Conservation (phyloP, 805 yeast species). For the Kuraishia hungarica region DNA sequence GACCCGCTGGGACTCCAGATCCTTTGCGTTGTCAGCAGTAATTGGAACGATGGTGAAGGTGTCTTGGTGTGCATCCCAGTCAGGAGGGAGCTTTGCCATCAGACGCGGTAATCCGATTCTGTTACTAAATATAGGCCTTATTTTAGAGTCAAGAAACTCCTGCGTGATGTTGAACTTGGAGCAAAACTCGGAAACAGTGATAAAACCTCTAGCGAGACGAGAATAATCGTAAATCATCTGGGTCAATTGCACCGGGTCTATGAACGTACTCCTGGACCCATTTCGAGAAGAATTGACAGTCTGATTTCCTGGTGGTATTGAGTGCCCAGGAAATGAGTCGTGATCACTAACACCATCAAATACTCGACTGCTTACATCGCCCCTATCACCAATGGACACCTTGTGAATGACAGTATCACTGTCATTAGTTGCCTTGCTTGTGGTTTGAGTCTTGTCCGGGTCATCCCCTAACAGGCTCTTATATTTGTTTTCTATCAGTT, state of each 20-base stretch:
- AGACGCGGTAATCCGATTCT: constrained; percentile 1
- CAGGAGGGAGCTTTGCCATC: constrained; percentile 2
- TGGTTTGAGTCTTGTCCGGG: background rate
- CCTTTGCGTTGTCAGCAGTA: background rate
- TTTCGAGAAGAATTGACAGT: background rate
- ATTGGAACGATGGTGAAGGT: background rate
- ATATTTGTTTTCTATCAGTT: background rate
- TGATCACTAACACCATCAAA: background rate
- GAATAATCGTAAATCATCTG: background rate
- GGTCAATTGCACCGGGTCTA: background rate
- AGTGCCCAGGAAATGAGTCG: too few relatives aligned
- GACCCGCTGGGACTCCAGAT: background rate
- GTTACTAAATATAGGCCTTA: background rate
- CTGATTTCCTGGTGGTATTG: background rate
- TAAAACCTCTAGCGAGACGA: background rate
- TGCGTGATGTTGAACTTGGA: background rate
- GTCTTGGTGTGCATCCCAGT: constrained; percentile 1
- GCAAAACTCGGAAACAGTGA: background rate
- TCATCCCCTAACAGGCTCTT: background rate
- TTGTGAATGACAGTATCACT: background rate
- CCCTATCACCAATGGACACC: background rate
- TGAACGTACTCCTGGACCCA: background rate
- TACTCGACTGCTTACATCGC: background rate
- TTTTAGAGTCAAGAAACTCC: background rate
- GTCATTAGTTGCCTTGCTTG: background rate